These are phyloP conservation scores for Sporisorium scitamineum DNA, from an alignment of 1,284 basidiomycete species.

Conservation along the genomic window DNA sequence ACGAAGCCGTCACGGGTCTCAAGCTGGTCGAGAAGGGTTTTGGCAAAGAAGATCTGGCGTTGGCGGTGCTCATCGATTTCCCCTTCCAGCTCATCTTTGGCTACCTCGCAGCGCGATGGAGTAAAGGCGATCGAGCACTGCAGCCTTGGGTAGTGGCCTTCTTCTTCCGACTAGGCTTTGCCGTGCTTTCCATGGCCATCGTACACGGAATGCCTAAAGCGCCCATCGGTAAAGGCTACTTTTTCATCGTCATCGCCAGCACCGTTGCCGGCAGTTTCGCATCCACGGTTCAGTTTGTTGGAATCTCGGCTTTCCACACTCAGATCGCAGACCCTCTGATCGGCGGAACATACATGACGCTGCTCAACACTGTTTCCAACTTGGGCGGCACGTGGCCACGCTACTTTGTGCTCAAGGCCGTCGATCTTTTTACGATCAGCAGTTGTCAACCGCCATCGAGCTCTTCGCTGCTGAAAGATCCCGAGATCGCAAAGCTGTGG, in stretches of 20 bases:
- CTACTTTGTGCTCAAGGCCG: conserved; percentile 84
- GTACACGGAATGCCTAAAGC: conserved; percentile 84
- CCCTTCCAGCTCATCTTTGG: conserved; percentile 97
- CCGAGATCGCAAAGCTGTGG: conserved; percentile 45
- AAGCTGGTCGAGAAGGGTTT: conserved; percentile 98
- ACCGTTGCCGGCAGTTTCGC: conserved; percentile 89
- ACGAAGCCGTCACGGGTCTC: conserved; percentile 89
- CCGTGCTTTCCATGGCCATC: conserved; percentile 78
- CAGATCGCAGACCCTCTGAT: conserved; percentile 96
- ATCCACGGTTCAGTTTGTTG: conserved; percentile 97
- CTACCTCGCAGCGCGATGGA: conserved; percentile 94
- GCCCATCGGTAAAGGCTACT: conserved; percentile 77
- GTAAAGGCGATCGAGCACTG: conserved; percentile 69
- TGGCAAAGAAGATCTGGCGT: conserved; percentile 91
- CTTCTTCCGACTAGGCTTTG: conserved; percentile 84
- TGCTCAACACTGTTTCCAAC: conserved; percentile 96
- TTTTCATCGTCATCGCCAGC: conserved; percentile 80
- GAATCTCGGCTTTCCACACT: conserved; percentile 97
- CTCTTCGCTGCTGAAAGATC: conserved; percentile 30
- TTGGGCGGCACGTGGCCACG: conserved; percentile 98
- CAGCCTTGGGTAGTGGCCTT: conserved; percentile 86
- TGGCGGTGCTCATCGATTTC: conserved; percentile 95
- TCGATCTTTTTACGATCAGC: conserved; percentile 63
- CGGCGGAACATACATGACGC: conserved; percentile 76
- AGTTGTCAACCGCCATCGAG: conserved; percentile 51